Evolutionary conservation across 2,329 filamentous ascomycete species (phyloP).

Genomic region (Curvularia spicifera): DNA sequence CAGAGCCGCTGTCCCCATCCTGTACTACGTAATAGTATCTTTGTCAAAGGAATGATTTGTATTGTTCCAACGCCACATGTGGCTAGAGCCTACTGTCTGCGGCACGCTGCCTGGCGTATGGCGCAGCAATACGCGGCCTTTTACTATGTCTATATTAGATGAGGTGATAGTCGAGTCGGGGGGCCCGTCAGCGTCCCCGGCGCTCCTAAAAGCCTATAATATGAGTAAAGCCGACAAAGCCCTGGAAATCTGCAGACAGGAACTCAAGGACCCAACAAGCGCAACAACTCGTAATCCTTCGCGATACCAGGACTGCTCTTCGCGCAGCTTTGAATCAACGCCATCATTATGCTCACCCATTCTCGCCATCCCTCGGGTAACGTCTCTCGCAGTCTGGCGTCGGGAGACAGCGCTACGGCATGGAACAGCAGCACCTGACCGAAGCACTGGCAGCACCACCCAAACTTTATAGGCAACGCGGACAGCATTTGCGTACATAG

Average conservation of each 20-base stretch:
- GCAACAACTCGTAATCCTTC: conserved; percentile 45
- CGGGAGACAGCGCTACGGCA: conserved; percentile 37
- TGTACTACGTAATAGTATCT: background rate
- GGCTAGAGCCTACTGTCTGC: conserved; percentile 3
- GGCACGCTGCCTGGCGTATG: conserved; percentile 6
- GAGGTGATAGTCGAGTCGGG: background rate
- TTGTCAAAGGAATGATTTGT: background rate
- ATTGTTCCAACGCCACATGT: background rate
- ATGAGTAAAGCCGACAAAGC: background rate
- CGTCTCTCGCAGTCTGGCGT: conserved; percentile 39
- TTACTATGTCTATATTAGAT: background rate
- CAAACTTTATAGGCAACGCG: conserved; percentile 47
- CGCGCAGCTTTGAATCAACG: conserved; percentile 42
- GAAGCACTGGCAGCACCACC: conserved; percentile 49
- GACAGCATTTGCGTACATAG: conserved; percentile 47
- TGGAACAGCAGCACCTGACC: conserved; percentile 47
- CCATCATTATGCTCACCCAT: conserved; percentile 48
- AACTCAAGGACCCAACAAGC: conserved; percentile 31
- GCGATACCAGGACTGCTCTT: conserved; percentile 45
- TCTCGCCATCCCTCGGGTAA: conserved; percentile 46
- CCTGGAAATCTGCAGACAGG: background rate
- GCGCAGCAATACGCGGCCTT: conserved; percentile 1
- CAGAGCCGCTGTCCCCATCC: background rate
- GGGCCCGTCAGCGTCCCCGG: background rate
- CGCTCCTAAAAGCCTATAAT: background rate